phyloP scores from a whole-genome alignment of 768 basidiomycete species.

The Auriscalpium microsporum region DNA sequence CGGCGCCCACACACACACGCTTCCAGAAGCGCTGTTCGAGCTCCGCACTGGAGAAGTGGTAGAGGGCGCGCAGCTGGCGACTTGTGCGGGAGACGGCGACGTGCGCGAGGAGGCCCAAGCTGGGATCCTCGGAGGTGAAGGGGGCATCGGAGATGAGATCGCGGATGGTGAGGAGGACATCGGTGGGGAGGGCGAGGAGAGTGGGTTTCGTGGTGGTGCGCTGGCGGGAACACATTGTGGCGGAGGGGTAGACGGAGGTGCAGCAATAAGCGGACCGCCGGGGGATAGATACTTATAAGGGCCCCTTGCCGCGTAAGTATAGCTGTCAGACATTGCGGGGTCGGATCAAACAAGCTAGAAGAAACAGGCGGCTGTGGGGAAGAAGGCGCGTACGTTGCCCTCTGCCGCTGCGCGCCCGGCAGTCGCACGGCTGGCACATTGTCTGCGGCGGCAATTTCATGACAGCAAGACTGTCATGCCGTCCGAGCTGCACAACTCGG shows the following conservation, averaged over 20 bases:
- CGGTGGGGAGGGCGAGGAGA: slow-evolving; percentile 10
- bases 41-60: slow-evolving; percentile 7
- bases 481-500: neutral
- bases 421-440: neutral
- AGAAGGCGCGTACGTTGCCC: neutral
- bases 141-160: slow-evolving; percentile 11
- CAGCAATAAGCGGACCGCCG: neutral
- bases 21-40: slow-evolving; percentile 12
- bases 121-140: slow-evolving; percentile 6
- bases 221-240: neutral
- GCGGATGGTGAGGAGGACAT: slow-evolving; percentile 15
- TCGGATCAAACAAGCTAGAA: neutral
- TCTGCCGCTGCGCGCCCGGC: too few relatives aligned
- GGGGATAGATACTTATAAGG: neutral
- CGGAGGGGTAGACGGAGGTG: neutral
- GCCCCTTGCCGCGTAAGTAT: neutral
- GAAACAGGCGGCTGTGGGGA: neutral
- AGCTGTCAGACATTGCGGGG: neutral
- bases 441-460: neutral
- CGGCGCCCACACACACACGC: slow-evolving; percentile 7
- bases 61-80: slow-evolving; percentile 7
- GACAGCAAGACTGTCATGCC: neutral
- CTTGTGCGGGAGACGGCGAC: slow-evolving; percentile 12
- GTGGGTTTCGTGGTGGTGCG: neutral
- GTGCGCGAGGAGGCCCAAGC: slow-evolving; percentile 9